A percentile compares a stretch with the other conserved stretches of the same genome.
Evolutionary conservation across 2,329 filamentous ascomycete genomes (phyloP).

Genomic region (Proliferodiscus dingleyae): DNA sequence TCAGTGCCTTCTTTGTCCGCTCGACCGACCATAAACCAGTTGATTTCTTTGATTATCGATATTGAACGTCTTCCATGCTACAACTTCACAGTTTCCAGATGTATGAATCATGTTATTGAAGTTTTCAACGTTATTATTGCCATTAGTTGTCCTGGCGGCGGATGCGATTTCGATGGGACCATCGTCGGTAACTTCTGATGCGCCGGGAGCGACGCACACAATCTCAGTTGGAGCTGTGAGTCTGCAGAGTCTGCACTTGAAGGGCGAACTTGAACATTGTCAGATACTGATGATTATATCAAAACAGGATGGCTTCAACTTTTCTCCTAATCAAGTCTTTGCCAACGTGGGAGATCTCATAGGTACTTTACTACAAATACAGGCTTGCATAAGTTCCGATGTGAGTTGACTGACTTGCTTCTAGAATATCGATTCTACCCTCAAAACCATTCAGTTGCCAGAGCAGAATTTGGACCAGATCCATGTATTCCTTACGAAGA

Average conservation of each 20-base stretch:
- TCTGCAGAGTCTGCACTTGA: background rate
- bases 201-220: conserved; percentile 24
- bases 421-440: conserved; percentile 56
- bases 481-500: conserved; percentile 61
- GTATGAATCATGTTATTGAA: conserved; percentile 17
- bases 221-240: conserved; percentile 32
- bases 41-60: background rate
- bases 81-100: too few relatives aligned
- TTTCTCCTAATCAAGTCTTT: conserved; percentile 32
- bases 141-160: conserved; percentile 10
- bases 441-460: conserved; percentile 58
- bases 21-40: too few relatives aligned
- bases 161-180: background rate
- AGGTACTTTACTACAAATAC: conserved; percentile 31
- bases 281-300: conserved; percentile 5
- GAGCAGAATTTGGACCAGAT: conserved; percentile 48
- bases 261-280: background rate
- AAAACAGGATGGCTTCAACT: conserved; percentile 26
- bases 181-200: conserved; percentile 15
- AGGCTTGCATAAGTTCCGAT: background rate
- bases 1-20: too few relatives aligned
- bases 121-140: conserved; percentile 11
- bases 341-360: conserved; percentile 46
- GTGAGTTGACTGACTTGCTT: conserved; percentile 1
- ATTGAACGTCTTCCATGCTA: conserved; percentile 4